Base-by-base conservation (phyloP, 1,284 basidiomycete genomes). In the Rhodofomes roseus region DNA sequence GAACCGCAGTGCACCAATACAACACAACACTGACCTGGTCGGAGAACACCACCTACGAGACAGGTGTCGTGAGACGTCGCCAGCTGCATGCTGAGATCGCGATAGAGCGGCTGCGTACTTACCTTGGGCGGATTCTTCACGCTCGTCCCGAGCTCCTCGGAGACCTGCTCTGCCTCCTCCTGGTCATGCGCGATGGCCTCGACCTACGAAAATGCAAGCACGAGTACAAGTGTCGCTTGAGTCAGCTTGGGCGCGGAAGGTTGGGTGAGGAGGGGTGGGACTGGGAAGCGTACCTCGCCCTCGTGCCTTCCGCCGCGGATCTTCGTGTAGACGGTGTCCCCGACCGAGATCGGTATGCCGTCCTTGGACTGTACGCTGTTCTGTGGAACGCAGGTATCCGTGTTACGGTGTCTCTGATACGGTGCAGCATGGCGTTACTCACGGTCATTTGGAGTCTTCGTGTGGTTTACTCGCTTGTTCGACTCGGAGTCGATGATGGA, bases 71-170 rank as follows among this genome's bases (percentile, higher is more conserved):
- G n/a, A n/a, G n/a, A n/a, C n/a, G n/a, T n/a, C n/a, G n/a, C n/a
- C n/a, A n/a, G n/a, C n/a, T n/a, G n/a, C n/a, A n/a, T n/a, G n/a
- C n/a, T n/a, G n/a, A n/a, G n/a, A n/a, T n/a, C n/a, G n/a, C n/a
- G n/a, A n/a, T 23, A 41, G 5, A 44, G 20, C 8, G 22, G 23
- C 7, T 18, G 54, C 22, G 54, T 9, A 4, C 40, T 4, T 20
- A 69, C 65, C 59, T 70, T 72, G 14, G 67, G 69, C 7, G 68
- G 66, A 34, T 68, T 64, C 60, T 62, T 66, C 22, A 71, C 60
- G 11, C 55, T 55, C 7, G 67, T 55, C 36, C 62, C 66, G 18
- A 65, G 56, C 46, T 66, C 62, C 5, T 61, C 60, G n/a, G 57
- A 59, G 5, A 44, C 9, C 23, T 65, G 44, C 27, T 63, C 23